A percentile compares a stretch with the other conserved stretches of the same genome.
phyloP scores from a whole-genome alignment of 257 asterid species.

The Nicotiana obtusifolia region DNA sequence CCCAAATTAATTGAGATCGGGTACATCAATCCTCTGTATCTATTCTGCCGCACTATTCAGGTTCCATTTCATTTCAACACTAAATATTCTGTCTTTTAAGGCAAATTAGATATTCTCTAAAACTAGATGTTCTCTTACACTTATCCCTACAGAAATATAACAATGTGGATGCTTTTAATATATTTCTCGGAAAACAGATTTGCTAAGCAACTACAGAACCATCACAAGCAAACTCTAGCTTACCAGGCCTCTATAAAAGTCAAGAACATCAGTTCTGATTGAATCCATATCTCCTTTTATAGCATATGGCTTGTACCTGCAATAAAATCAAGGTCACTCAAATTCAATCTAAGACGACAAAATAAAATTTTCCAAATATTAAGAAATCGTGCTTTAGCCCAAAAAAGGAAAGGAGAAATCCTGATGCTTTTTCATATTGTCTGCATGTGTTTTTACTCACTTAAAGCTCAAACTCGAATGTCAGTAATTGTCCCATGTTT shows the following conservation, averaged over 20 bases:
- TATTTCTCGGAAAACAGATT: background rate
- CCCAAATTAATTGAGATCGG: background rate
- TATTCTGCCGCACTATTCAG: background rate
- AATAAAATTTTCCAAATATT: background rate
- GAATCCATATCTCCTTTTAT: constrained; percentile 97
- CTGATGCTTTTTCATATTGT: background rate
- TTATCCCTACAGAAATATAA: background rate
- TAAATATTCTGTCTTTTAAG: background rate
- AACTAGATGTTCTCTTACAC: background rate
- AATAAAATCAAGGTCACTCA: constrained; percentile 13
- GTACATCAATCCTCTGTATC: background rate
- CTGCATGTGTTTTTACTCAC: background rate
- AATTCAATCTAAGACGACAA: background rate
- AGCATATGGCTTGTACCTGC: constrained; percentile 76
- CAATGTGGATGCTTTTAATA: background rate
- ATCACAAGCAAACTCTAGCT: constrained; percentile 14
- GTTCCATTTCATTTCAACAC: background rate
- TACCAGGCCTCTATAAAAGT: constrained; percentile 54
- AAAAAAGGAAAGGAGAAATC: background rate
- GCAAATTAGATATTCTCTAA: background rate
- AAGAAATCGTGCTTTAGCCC: background rate
- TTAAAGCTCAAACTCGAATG: background rate
- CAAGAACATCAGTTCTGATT: constrained; percentile 64
- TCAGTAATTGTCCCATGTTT: background rate
- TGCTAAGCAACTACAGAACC: background rate